Conservation (phyloP, 345 rosid species). For the Acer negundo region DNA sequence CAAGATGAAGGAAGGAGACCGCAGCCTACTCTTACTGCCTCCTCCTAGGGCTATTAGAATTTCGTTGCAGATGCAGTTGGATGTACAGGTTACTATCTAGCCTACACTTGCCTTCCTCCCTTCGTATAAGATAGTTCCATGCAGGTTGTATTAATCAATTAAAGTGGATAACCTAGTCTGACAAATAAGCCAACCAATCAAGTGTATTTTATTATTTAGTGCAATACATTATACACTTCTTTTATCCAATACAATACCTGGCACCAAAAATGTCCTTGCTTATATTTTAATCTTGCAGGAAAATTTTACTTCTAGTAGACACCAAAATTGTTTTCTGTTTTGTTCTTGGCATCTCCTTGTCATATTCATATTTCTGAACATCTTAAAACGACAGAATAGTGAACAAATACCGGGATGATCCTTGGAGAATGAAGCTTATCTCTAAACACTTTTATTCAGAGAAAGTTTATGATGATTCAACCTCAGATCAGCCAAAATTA, state of each 20-base stretch:
- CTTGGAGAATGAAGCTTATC: constrained; percentile 51
- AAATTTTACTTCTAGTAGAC: background rate
- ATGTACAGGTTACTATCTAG: background rate
- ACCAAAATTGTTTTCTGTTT: constrained; percentile 8
- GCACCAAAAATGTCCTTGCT: background rate
- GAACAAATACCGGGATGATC: constrained; percentile 51
- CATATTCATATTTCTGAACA: constrained; percentile 17
- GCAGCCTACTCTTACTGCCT: background rate
- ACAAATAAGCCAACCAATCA: background rate
- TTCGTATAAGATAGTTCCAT: background rate
- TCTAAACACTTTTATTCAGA: constrained; percentile 72
- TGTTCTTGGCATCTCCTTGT: constrained; percentile 1
- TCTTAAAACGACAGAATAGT: constrained; percentile 49
- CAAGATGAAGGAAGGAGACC: background rate
- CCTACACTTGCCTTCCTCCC: background rate
- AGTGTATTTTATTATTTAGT: background rate
- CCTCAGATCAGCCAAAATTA: constrained; percentile 49
- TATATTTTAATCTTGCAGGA: background rate
- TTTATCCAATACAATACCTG: background rate
- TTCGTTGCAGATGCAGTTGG: background rate
- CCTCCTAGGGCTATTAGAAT: background rate
- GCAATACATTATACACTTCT: background rate
- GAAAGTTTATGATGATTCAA: constrained; percentile 71
- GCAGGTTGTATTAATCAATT: background rate
- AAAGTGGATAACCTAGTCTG: background rate